Evolutionary conservation across 208 protist species (phyloP).

Genomic region (Leptomonas pyrrhocoris): DNA sequence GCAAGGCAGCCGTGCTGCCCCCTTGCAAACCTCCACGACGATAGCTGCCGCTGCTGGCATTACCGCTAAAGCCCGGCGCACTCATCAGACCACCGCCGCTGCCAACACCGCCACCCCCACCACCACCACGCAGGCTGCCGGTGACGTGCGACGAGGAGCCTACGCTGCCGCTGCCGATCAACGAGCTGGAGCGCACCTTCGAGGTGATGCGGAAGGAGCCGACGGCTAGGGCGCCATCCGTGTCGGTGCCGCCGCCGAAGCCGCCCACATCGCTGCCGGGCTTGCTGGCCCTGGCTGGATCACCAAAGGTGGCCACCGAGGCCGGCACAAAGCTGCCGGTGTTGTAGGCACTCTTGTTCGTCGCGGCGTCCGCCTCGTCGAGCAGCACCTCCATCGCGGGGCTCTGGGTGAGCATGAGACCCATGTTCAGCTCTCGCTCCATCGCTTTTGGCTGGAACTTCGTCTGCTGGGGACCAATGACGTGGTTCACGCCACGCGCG

Average conservation of each 20-base stretch:
- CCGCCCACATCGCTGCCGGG: slow-evolving; percentile 21
- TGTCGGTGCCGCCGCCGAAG: slow-evolving; percentile 5
- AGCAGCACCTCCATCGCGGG: slow-evolving; percentile 87
- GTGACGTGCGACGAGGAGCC: slow-evolving; percentile 28
- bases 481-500: slow-evolving; percentile 20
- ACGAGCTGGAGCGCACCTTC: slow-evolving; percentile 26
- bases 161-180: slow-evolving; percentile 24
- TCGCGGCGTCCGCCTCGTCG: slow-evolving; percentile 66
- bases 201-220: slow-evolving; percentile 60
- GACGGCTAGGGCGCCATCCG: slow-evolving; percentile 16
- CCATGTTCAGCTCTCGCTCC: slow-evolving; percentile 86
- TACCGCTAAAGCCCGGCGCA: neutral
- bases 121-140: slow-evolving; percentile 26
- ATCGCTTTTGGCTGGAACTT: slow-evolving; percentile 64
- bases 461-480: slow-evolving; percentile 23
- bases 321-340: slow-evolving; percentile 74
- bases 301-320: slow-evolving; percentile 40
- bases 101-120: neutral
- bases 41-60: slow-evolving; percentile 21
- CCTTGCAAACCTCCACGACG: slow-evolving; percentile 29
- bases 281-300: slow-evolving; percentile 27
- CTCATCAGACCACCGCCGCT: slow-evolving; percentile 14
- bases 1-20: slow-evolving; percentile 28
- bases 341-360: slow-evolving; percentile 84
- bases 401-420: slow-evolving; percentile 85